Evolutionary conservation across 1,284 basidiomycete genomes (phyloP), one percentile per base, ranked within the genome.

Genomic region (Ustilago esculenta): DNA sequence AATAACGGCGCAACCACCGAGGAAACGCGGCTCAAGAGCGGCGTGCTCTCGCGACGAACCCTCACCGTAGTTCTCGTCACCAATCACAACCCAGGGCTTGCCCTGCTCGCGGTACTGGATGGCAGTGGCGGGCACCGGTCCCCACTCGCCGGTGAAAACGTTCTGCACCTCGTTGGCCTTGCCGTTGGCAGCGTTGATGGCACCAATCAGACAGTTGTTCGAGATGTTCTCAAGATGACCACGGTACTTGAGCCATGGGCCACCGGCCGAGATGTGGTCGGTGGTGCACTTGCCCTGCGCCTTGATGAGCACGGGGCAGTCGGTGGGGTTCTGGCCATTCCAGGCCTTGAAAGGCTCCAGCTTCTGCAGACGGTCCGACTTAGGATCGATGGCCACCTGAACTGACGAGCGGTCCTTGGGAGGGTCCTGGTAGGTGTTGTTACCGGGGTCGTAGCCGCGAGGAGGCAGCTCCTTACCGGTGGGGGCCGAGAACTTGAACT

Each of bases 191-290:
- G 88, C 83, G 86, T 97, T 97, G 86, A 98, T 94, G 55, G 93
- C 94, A 83, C 93, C 80, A 37, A 98, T 98, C 83, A 97, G 84
- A 85, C 92, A 95, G 87, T 98, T 98, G 84, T 96, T 92, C 32
- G 93, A 96, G 83, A 98, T 98, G 88, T 98, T 98, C 84, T 96
- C 88, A 80, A 98, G 89, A 85, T 98, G 95, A 73, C 95, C 95
- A 86, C 95, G 92, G 88, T 94, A 98, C 86, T 97, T 97, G 85
- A 98, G 88, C 95, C 95, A 98, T 40, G 95, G 95, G 59, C 95
- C 95, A 86, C 94, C 95, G 83, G 93, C 92, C 66, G 90, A 92
- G 83, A 96, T 82, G 80, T 79, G 76, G 71, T 86, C 85, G 67
- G 86, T 86, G 70, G 85, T 98, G 90, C 96, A 99, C 87, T 99